Base-by-base conservation (phyloP, 768 basidiomycete species). In the Pisolithus orientalis region DNA sequence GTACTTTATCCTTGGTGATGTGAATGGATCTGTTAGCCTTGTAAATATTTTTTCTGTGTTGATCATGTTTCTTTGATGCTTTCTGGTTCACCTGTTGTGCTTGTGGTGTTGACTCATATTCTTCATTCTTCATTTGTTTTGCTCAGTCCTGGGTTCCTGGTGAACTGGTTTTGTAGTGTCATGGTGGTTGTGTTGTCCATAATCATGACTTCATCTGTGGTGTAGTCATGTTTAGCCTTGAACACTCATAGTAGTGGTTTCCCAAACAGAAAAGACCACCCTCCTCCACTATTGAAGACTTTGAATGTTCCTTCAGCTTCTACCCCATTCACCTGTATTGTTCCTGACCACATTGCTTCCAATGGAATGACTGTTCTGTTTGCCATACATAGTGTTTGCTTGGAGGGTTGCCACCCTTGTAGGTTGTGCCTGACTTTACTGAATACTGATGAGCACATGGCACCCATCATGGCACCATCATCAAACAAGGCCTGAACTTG, bases 381-480 rank as follows among this genome's bases (percentile, higher is more conserved):
- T 10, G 70, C 72, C 71, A 74, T 70, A 2, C 61, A 40, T 6
- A 73, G 55, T 4, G 11, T 16, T 7, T 40, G 39, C 7, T 5
- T 17, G 4, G 39, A 40, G 7, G n/a, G 39, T 17, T n/a, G 21
- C 42, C 42, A 43, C 4, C 42, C 42, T 2, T 43, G 21, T 10
- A 43, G 24, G 8, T 24, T 43, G 42, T 17, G 42, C 16, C 25
- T 43, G n/a, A 43, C 25, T 6, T 9, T 11, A 8, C 10, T 13
- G 42, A 43, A 43, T 13, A 11, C 5, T 2, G 21, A 7, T 17
- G 42, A 1, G 6, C 24, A 25, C 42, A 43, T 43, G 42, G 9
- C 42, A 6, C 42, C 42, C 8, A 24, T 25, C 42, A 43, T 43
- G 17, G 42, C 42, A 5, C 42, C 17, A 13, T 43, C 25, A 7